Base-by-base conservation (phyloP, 768 basidiomycete genomes). In the Daedaleopsis nitida region DNA sequence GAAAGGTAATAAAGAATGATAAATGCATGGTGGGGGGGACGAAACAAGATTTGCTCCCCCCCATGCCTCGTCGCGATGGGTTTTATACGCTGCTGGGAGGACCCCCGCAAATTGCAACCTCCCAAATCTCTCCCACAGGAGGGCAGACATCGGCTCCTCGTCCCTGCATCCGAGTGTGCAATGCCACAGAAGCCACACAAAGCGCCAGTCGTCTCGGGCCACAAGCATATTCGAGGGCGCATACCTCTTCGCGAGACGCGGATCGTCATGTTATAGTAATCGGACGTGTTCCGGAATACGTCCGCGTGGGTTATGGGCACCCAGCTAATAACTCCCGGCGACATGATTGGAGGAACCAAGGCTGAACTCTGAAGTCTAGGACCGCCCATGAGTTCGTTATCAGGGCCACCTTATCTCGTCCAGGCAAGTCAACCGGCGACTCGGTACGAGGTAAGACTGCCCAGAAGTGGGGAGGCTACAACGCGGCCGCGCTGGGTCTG, bases 331-430 rank as follows among this genome's bases (percentile, higher is more conserved):
- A 51, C 58, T 37, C 62, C 49, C 54, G 44, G 32, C 52, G 62
- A 59, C 58, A 58, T 64, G 62, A 64, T 59, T 64, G 58, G 62
- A 44, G 38, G 37, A 14, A 56, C 35, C 58, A 59, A 64, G 62
- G 10, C 62, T 57, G 58, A 43, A 50, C 27, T 51, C 32, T 21
- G 47, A 48, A 34, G 62, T 39, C 62, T 53, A 51, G 57, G 50
- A 49, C 49, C 47, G 53, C 48, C 62, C 45, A 39, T 43, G 17
- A 12, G 19, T 11, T 19, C 55, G 51, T 19, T 24, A 64, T 59
- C 49, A 64, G 19, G 44, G 45, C 35, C 32, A 52, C 35, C 54
- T 57, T 59, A 55, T 64, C 58, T 56, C 38, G 23, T 48, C 17
- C 44, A 27, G 44, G 50, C 50, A 27, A 50, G 35, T 24, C 52